A percentile compares a stretch with the other conserved stretches of the same genome.
These are phyloP conservation scores for Phyllosticta citriasiana DNA, from an alignment of 2,329 filamentous ascomycete species.

Conservation along the genomic window DNA sequence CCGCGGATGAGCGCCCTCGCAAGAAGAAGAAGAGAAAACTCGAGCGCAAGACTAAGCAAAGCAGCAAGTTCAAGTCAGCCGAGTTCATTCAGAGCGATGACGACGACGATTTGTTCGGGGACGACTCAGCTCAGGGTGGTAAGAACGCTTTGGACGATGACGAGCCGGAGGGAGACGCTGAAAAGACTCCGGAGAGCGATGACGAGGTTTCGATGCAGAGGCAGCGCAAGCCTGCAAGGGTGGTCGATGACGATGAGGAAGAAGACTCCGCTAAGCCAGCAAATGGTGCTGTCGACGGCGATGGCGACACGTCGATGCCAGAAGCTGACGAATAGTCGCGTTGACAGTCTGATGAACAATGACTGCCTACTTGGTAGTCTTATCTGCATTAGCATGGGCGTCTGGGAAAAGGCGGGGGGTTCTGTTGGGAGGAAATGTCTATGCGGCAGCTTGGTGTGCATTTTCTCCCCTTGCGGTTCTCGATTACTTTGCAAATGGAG, in stretches of 20 bases:
- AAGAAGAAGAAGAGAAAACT: slow-evolving; percentile 52
- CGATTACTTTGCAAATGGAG: not conserved
- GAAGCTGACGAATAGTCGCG: not conserved
- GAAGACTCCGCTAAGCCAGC: not conserved
- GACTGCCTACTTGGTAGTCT: not conserved
- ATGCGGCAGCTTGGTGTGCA: not conserved
- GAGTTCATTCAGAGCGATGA: slow-evolving; percentile 76
- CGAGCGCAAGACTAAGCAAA: slow-evolving; percentile 39
- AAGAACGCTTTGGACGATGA: slow-evolving; percentile 11
- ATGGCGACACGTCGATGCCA: slow-evolving; percentile 8
- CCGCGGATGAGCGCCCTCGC: slow-evolving; percentile 51
- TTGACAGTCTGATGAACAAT: not conserved
- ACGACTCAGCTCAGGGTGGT: not conserved
- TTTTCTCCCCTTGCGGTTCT: not conserved
- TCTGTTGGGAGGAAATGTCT: not conserved
- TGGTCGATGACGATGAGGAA: slow-evolving; percentile 13
- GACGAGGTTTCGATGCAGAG: not conserved
- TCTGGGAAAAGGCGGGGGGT: not conserved
- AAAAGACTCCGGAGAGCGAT: slow-evolving; percentile 1
- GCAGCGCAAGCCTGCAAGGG: slow-evolving; percentile 9
- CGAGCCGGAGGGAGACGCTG: slow-evolving; percentile 15
- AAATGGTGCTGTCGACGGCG: slow-evolving; percentile 2
- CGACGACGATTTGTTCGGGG: slow-evolving; percentile 11
- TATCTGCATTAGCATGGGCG: not conserved
- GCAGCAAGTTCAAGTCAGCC: slow-evolving; percentile 70